Base-by-base conservation (phyloP, 2,329 filamentous ascomycete species). In the Cladosporium sphaerospermum region DNA sequence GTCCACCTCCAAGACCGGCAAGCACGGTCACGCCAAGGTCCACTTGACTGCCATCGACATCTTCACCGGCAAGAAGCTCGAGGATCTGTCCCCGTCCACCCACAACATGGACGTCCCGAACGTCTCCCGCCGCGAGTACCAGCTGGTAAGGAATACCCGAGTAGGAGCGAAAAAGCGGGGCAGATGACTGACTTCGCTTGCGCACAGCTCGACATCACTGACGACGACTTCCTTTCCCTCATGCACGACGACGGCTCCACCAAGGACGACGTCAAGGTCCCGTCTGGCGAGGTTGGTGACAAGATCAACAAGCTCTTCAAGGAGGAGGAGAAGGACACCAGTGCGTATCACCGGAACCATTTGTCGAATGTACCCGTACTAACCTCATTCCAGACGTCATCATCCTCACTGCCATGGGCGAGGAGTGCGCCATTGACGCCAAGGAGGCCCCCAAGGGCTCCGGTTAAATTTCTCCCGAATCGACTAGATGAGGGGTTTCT, bases 11-110 rank as follows among this genome's bases (percentile, higher is more conserved):
- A 99, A 99, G 91, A 99, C 93, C 66, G 93, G 93, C 79, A 99
- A 99, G 89, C 93, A 99, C 88, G 93, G 93, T 77, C 95, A 99
- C 88, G 93, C 93, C 79, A 99, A 99, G 86, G 93, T 99, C 75
- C 92, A 99, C 80, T 80, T 99, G 69, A 87, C 96, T 71, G 93
- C 90, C 73, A 84, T 95, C 75, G 93, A 99, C 76, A 97, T 99
- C 81, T 99, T 99, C 86, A 99, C 91, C 64, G 82, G 82, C 84
- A 99, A 96, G 89, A 99, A 99, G 86, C 83, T 96, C 64, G 93
- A 99, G 82, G 95, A 99, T 80, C 85, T 99, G 60, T 96, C 86
- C 77, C 93, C 93, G 67, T 99, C 93, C 73, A 99, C 93, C 81
- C 83, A 85, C 78, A 85, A 95, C 83, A 95, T 95, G 89, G 89